These are phyloP conservation scores for Lentinula guzmanii DNA, from an alignment of 768 basidiomycete genomes.

Conservation along the genomic window DNA sequence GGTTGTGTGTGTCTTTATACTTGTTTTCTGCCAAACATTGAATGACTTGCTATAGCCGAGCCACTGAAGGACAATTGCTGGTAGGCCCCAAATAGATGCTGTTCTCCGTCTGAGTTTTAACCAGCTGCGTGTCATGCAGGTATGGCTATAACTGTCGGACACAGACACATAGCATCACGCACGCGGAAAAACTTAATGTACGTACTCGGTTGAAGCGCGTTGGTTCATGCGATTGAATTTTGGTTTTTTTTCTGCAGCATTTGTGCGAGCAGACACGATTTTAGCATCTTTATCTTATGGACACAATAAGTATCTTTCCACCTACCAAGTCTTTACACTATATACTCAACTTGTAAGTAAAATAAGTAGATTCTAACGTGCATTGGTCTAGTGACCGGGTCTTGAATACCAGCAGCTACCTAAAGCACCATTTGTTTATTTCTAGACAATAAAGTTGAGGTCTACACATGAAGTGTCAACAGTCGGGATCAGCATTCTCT, in stretches of 20 bases:
- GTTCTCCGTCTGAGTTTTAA: background rate
- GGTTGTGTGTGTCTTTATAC: background rate
- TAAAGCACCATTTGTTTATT: no score
- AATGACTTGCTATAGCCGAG: background rate
- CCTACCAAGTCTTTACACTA: no score
- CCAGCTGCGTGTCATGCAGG: background rate
- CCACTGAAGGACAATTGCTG: background rate
- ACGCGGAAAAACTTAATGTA: constrained; percentile 1
- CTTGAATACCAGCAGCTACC: no score
- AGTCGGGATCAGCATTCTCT: no score
- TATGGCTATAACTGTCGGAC: constrained; percentile 6
- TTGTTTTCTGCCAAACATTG: background rate
- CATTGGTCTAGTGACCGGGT: no score
- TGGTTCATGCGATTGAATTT: background rate
- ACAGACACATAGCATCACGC: background rate
- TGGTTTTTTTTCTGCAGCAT: background rate
- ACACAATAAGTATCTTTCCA: no score
- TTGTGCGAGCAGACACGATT: background rate
- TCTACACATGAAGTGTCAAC: no score
- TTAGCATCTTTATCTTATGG: no score
- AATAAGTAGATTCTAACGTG: no score
- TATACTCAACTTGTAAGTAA: no score
- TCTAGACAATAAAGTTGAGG: no score
- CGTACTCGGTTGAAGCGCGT: background rate
- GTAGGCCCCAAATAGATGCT: background rate